Evolutionary conservation across 306 rosid genomes (phyloP).

Genomic region (Cucurbita maxima): DNA sequence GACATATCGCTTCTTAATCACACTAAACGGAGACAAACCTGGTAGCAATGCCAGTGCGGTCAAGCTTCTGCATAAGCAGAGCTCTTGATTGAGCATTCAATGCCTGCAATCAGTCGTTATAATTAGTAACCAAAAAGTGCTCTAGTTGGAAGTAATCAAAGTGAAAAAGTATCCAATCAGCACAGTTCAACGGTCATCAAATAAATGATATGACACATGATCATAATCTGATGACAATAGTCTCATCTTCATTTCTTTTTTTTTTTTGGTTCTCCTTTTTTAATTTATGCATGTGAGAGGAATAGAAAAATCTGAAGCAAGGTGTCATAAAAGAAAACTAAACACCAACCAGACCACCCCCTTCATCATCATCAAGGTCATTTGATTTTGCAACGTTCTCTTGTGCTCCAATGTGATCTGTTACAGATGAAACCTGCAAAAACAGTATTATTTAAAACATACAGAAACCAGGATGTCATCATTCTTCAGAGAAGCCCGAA

Average conservation of each 20-base stretch:
- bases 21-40: constrained; percentile 31
- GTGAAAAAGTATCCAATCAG: not conserved
- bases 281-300: not conserved
- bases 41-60: constrained; percentile 70
- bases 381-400: constrained; percentile 75
- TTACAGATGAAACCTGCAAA: constrained; percentile 79
- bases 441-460: not conserved
- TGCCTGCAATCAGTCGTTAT: constrained; percentile 33
- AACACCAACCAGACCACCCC: constrained; percentile 84
- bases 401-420: constrained; percentile 83
- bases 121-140: not conserved
- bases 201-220: not conserved
- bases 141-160: not conserved
- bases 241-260: not conserved
- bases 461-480: not conserved
- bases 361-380: constrained; percentile 92
- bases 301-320: not conserved
- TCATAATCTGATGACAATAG: not conserved
- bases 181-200: not conserved
- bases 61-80: constrained; percentile 83
- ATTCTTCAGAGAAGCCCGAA: not conserved
- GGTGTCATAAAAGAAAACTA: not conserved
- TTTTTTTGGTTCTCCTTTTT: not conserved
- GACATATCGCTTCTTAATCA: not conserved
- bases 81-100: constrained; percentile 97